phyloP scores from a whole-genome alignment of 371 early-diverging fungal species.

The Mortierella sp. region DNA sequence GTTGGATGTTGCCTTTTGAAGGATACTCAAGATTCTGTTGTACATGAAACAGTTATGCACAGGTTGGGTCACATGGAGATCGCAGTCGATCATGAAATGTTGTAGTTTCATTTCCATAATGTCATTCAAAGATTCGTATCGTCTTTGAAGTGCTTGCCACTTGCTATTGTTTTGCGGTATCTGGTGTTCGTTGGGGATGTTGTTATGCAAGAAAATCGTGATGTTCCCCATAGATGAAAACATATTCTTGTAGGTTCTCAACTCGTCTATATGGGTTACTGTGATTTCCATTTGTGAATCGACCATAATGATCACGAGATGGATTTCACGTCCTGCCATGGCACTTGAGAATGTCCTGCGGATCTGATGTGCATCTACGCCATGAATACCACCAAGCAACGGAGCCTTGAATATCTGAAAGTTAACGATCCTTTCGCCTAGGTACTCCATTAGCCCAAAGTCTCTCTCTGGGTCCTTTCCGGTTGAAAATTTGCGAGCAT shows the following conservation, averaged over 20 bases:
- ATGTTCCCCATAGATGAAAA: not conserved
- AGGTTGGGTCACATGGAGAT: not conserved
- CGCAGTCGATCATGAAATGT: constrained; percentile 5
- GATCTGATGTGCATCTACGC: not conserved
- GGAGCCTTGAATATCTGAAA: not conserved
- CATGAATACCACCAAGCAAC: not conserved
- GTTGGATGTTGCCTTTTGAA: not conserved
- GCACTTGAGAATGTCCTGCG: not conserved
- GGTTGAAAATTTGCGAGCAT: not conserved
- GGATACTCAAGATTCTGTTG: not conserved
- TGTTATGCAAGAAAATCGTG: constrained; percentile 8
- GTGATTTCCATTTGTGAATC: not conserved
- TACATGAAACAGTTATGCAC: not conserved
- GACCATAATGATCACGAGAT: not conserved
- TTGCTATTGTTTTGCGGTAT: not conserved
- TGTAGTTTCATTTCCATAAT: constrained; percentile 1
- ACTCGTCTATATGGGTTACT: not conserved
- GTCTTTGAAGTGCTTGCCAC: not conserved
- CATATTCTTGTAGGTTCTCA: not conserved
- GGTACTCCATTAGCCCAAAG: too few species aligned
- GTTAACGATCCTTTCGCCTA: not conserved
- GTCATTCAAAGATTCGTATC: not conserved
- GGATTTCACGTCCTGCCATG: not conserved
- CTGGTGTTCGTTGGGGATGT: not conserved
- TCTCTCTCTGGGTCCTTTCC: not conserved